Evolutionary conservation across 169 alveolate genomes (phyloP), one percentile per base, ranked within the genome.

Genomic region (Theileria orientalis): DNA sequence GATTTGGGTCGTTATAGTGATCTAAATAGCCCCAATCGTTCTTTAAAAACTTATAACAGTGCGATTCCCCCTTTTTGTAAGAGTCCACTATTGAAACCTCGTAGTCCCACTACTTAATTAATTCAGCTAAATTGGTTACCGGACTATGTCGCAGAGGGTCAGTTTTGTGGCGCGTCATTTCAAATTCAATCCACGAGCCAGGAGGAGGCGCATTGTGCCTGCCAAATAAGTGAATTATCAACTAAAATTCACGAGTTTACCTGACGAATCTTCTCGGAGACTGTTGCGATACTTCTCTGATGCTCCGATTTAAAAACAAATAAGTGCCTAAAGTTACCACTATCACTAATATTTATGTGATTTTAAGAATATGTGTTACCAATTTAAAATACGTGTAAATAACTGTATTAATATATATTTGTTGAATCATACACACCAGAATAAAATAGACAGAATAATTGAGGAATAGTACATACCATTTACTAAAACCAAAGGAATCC

Each of bases 1-100:
- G 87, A 37, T 76, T 37, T 11, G 88, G 83, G 83, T 89, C 94
- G 49, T 29, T 49, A 41, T 78, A 69, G 44, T 85, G 90, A 68
- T 89, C 92, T 40, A 70, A 51, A 63, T 89, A 89, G 27, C 90
- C 94, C 94, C 94, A 89, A 14, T 89, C 92, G 63, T 76, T 68
- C 69, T 80, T 89, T 47, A 89, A 49, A 63, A 89, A 89, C 19
- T 69, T 70, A 54, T 89, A 89, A 37, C 83, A 61, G 25, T 83
- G 69, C 49, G 57, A 47, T 14, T 66, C 49, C 13, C 74, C 92
- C 80, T 79, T 69, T 29, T 85, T 67, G 19, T 74, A 70, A 9
- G 91, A 69, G 33, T 88, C 89, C 41, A 76, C 84, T 27, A 84
- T 60, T 19, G 91, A 71, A 25, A 63, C 62, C 37, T 86, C 87